phyloP scores from a whole-genome alignment of 495 filamentous ascomycete genomes.

The Trichoderma reesei region DNA sequence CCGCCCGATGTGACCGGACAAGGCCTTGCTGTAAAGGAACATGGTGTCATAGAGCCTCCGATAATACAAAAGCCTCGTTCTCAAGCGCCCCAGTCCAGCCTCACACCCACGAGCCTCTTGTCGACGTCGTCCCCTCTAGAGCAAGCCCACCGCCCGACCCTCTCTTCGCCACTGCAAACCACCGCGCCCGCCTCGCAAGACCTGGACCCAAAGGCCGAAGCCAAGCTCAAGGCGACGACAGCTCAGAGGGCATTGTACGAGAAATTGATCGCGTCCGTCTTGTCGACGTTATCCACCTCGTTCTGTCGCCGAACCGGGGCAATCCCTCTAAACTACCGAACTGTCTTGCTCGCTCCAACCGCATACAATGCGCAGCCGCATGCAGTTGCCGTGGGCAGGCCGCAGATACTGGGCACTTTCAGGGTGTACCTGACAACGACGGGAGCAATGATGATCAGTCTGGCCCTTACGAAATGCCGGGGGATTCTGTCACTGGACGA shows the following conservation, averaged over 20 bases:
- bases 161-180: conserved; percentile 9
- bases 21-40: conserved; percentile 29
- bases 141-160: conserved; percentile 22
- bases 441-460: conserved; percentile 34
- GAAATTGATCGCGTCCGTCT: conserved; percentile 33
- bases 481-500: conserved; percentile 32
- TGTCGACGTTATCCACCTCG: conserved; percentile 33
- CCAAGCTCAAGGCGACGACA: conserved; percentile 19
- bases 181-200: not conserved
- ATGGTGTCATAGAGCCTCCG: conserved; percentile 36
- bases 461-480: conserved; percentile 29
- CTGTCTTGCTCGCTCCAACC: conserved; percentile 26
- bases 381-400: conserved; percentile 15
- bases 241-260: conserved; percentile 29
- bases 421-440: conserved; percentile 40
- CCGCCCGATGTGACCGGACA: conserved; percentile 32
- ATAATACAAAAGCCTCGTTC: conserved; percentile 32
- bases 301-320: conserved; percentile 33
- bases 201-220: conserved; percentile 18
- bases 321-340: conserved; percentile 33
- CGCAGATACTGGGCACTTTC: conserved; percentile 33
- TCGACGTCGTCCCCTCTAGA: conserved; percentile 38
- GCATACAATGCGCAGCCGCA: conserved; percentile 17
- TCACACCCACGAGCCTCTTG: conserved; percentile 39
- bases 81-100: conserved; percentile 27